Evolutionary conservation across 345 rosid species (phyloP), one percentile per base, ranked within the genome.

Genomic region (Lepidium aucheri): DNA sequence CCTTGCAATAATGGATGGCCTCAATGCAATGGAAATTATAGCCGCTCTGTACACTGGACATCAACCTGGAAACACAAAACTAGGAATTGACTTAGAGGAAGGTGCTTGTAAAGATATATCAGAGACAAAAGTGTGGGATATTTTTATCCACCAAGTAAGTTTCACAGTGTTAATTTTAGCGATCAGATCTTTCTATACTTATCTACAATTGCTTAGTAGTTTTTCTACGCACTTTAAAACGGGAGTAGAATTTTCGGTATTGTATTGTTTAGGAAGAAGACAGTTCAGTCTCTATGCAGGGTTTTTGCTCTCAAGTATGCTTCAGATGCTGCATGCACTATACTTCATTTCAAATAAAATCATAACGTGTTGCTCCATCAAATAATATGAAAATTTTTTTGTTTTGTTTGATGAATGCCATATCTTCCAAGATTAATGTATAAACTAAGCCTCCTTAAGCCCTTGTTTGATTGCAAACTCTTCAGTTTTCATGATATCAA

Each of bases 251-350:
- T n/a, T n/a, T n/a, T n/a, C n/a, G n/a, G n/a, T n/a, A n/a, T n/a
- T n/a, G n/a, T n/a, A n/a, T n/a, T n/a, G n/a, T n/a, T n/a, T n/a
- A n/a, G n/a, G n/a, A n/a, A n/a, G n/a, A n/a, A n/a, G n/a, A n/a
- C n/a, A n/a, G n/a, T n/a, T n/a, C n/a, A n/a, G n/a, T n/a, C n/a
- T 32, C 15, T 46, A 17, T 56, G 54, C 74, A 93, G 98, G 86
- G 72, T 76, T 26, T 87, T 86, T 60, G 97, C 98, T 59, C 96
- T 93, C 44, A 90, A 86, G 75, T 93, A 83, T 68, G 90, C 98
- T 68, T 84, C 97, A 14, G 97, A 90, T 72, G 98, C 98, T 67
- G 96, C 90, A 62, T 86, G 95, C 83, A 90, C 97, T 4, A 96
- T 93, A 22, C 72, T 93, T 74, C 85, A 97, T 14, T 94, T 93